These are phyloP conservation scores for Rhinocladiella similis DNA, from an alignment of 2,329 filamentous ascomycete species.

Conservation along the genomic window DNA sequence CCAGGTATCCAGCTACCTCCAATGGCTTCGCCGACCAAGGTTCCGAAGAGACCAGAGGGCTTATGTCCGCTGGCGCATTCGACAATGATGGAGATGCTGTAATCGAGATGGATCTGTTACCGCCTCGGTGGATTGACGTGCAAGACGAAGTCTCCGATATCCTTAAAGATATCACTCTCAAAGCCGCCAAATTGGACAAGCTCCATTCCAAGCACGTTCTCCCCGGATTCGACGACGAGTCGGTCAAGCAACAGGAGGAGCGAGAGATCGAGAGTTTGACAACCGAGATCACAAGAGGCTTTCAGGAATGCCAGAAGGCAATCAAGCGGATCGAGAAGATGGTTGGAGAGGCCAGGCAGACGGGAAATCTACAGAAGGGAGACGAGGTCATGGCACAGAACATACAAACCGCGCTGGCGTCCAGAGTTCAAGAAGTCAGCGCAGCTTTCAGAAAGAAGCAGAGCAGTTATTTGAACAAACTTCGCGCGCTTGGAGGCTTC, in stretches of 20 bases:
- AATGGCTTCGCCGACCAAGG: slow-evolving; percentile 64
- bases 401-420: slow-evolving; percentile 86
- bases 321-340: slow-evolving; percentile 87
- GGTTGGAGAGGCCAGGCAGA: slow-evolving; percentile 75
- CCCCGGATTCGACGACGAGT: slow-evolving; percentile 94
- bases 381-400: slow-evolving; percentile 97
- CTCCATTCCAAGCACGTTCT: slow-evolving; percentile 96
- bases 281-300: slow-evolving; percentile 82
- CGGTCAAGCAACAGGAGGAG: slow-evolving; percentile 83
- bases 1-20: slow-evolving; percentile 62
- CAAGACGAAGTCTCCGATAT: slow-evolving; percentile 89
- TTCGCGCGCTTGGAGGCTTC: slow-evolving; percentile 70
- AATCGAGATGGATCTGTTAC: slow-evolving; percentile 97
- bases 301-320: slow-evolving; percentile 84
- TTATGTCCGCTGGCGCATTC: slow-evolving; percentile 77
- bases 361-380: slow-evolving; percentile 69
- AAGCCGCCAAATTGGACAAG: slow-evolving; percentile 82
- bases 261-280: slow-evolving; percentile 86
- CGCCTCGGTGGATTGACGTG: slow-evolving; percentile 92
- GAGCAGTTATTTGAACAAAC: slow-evolving; percentile 89
- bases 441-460: slow-evolving; percentile 95
- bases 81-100: slow-evolving; percentile 88
- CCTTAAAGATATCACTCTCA: slow-evolving; percentile 75
- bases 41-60: slow-evolving; percentile 72
- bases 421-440: slow-evolving; percentile 87